phyloP scores from a whole-genome alignment of 164 flowering plant genomes.

The Vitis amurensis region DNA sequence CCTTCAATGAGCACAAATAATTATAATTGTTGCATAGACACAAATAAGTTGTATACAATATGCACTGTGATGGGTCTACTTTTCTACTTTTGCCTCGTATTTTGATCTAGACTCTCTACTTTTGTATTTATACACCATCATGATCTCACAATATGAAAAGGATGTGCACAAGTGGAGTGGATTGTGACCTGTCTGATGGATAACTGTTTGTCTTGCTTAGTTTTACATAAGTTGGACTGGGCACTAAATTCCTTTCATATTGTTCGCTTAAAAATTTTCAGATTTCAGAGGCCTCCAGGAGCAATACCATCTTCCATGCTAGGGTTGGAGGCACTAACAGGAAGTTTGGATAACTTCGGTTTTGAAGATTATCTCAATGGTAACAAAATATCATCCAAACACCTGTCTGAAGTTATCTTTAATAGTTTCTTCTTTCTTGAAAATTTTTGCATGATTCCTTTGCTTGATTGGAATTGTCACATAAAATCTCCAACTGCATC shows the following conservation, averaged over 20 bases:
- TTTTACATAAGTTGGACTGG: neutral
- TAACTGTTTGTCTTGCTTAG: neutral
- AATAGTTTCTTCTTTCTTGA: neutral
- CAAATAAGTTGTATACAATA: too few species aligned
- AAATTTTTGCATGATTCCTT: too few species aligned
- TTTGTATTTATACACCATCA: too few species aligned
- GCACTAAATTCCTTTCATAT: neutral
- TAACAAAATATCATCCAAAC: constrained; percentile 18
- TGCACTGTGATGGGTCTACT: too few species aligned
- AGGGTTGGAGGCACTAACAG: constrained; percentile 84
- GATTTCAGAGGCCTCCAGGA: constrained; percentile 93
- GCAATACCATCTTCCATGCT: constrained; percentile 86
- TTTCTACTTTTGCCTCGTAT: too few species aligned
- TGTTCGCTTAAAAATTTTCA: constrained; percentile 21
- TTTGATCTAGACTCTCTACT: too few species aligned
- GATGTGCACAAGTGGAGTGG: neutral
- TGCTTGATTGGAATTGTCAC: too few species aligned
- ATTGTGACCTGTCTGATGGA: neutral
- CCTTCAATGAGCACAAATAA: too few species aligned
- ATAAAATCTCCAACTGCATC: too few species aligned
- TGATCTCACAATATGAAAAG: too few species aligned
- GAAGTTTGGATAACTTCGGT: constrained; percentile 74
- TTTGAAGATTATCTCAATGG: constrained; percentile 88
- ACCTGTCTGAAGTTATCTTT: neutral
- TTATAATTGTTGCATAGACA: too few species aligned